Base-by-base conservation (phyloP, 345 rosid species). In the Stellera chamaejasme region DNA sequence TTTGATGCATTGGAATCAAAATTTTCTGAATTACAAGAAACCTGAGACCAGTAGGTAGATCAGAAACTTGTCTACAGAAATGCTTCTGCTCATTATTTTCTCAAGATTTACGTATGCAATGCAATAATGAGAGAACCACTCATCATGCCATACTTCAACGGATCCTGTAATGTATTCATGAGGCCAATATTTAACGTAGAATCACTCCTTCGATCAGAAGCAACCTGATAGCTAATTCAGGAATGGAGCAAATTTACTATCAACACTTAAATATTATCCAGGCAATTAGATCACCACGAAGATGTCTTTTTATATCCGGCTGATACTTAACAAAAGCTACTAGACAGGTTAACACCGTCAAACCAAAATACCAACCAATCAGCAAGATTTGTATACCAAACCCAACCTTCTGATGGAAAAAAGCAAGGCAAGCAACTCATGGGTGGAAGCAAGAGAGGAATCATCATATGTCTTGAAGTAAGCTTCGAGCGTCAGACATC, bases 301-400 rank as follows among this genome's bases (percentile, higher is more conserved):
- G 25, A 23, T 7, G 53, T 62, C 52, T 54, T 36, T 49, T 48
- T 25, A 48, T 19, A 50, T 52, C 43, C 23, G 26, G 28, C 54
- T 42, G 14, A 16, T 36, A 56, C 53, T 48, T 44, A 43, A 55
- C 47, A 55, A 23, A 23, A 48, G 45, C 53, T 25, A 49, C 25
- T 43, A 64, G 42, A 27, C 19, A 32, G 49, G 56, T 50, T 43
- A 36, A 56, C 16, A 50, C 16, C 26, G 45, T 42, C 27, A 43
- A 27, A 46, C 47, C 27, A 36, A 27, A 64, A 26, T 27, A 43
- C 13, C 48, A 55, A 41, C 27, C 36, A 55, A 50, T 56, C 62
- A 28, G 58, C 59, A 53, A 45, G 49, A 56, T 50, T 25, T 56
- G 61, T 61, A 50, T 61, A 50, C 57, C 56, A 43, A 49, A 50